A percentile compares a stretch with the other conserved stretches of the same genome.
Conservation (phyloP, 1,139 yeast genomes). For the Geotrichum klebahnii region DNA sequence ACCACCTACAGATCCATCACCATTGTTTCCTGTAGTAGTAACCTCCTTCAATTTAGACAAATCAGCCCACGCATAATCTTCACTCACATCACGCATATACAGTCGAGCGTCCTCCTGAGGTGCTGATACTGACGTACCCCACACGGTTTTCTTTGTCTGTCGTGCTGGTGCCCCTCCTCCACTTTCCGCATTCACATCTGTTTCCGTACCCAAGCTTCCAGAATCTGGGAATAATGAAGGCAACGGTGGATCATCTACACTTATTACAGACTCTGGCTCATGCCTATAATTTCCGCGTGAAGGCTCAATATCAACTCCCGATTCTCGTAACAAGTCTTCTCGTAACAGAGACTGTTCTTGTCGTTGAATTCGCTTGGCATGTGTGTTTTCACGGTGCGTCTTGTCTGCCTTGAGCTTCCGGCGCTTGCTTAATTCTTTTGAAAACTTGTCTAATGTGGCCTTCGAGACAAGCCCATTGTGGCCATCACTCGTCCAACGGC, state of each 20-base stretch:
- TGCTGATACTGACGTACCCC: conserved; percentile 18
- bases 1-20: conserved; percentile 36
- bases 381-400: conserved; percentile 61
- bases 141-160: conserved; percentile 7
- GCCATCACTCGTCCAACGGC: conserved; percentile 60
- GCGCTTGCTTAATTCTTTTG: conserved; percentile 59
- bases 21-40: not conserved
- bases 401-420: conserved; percentile 52
- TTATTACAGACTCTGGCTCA: conserved; percentile 2
- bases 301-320: conserved; percentile 15
- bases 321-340: conserved; percentile 32
- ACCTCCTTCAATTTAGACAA: conserved; percentile 3
- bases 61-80: conserved; percentile 12
- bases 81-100: too few relatives aligned
- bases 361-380: conserved; percentile 55
- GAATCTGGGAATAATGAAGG: not conserved
- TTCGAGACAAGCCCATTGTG: not conserved
- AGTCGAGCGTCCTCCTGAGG: conserved; percentile 1
- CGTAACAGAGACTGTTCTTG: conserved; percentile 49
- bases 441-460: conserved; percentile 39
- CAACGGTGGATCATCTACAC: not conserved
- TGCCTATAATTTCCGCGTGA: not conserved
- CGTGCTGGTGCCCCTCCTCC: not conserved
- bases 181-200: not conserved
- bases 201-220: not conserved